These are phyloP conservation scores for Naumovozyma dairenensis DNA, from an alignment of 805 yeast genomes.

Conservation along the genomic window DNA sequence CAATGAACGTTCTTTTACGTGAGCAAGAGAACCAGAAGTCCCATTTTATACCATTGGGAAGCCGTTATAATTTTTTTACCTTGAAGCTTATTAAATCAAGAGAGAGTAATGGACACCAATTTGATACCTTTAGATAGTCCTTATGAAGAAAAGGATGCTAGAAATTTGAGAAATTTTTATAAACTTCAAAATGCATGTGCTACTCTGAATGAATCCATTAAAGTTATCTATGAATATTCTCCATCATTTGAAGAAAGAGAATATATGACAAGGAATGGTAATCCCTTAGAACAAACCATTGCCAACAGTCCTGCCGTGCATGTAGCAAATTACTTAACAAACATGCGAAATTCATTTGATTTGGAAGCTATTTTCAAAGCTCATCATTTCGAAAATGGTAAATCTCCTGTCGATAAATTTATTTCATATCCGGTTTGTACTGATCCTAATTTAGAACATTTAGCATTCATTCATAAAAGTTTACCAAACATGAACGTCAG, in stretches of 20 bases:
- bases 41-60: no score
- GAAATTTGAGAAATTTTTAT: slow-evolving; percentile 10
- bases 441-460: slow-evolving; percentile 11
- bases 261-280: slow-evolving; percentile 1
- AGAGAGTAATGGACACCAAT: no score
- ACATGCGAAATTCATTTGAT: slow-evolving; percentile 1
- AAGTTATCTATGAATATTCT: slow-evolving; percentile 8
- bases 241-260: slow-evolving; percentile 5
- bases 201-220: slow-evolving; percentile 9
- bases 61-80: no score
- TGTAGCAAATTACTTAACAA: slow-evolving; percentile 7
- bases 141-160: not conserved
- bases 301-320: slow-evolving; percentile 10
- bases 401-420: slow-evolving; percentile 7
- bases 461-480: slow-evolving; percentile 18
- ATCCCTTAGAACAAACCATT: slow-evolving; percentile 8
- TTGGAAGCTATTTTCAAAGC: slow-evolving; percentile 4
- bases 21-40: no score
- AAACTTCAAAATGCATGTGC: slow-evolving; percentile 12
- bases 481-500: slow-evolving; percentile 11
- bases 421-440: slow-evolving; percentile 16
- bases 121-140: not conserved
- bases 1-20: no score
- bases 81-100: no score
- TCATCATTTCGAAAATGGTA: slow-evolving; percentile 6